Evolutionary conservation across 164 flowering plant species (phyloP).

Genomic region (Cinnamomum chago): DNA sequence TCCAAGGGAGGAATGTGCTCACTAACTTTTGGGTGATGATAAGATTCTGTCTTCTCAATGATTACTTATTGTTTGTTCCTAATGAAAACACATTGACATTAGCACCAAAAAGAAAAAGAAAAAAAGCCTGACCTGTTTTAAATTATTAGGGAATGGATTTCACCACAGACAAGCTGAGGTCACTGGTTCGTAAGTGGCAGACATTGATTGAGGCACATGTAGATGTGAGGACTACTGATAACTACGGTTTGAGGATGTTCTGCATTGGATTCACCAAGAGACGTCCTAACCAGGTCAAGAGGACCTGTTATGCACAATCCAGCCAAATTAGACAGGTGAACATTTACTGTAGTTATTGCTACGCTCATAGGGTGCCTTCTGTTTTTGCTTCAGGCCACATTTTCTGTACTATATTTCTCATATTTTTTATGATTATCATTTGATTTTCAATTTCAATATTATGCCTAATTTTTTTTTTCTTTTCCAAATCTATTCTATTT

Average conservation of each 20-base stretch:
- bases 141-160: slow-evolving; percentile 32
- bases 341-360: background rate
- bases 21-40: slow-evolving; percentile 33
- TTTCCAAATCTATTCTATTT: no score
- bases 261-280: slow-evolving; percentile 42
- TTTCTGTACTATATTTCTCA: background rate
- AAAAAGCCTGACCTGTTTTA: background rate
- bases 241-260: slow-evolving; percentile 28
- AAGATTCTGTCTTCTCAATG: no score
- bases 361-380: background rate
- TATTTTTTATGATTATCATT: no score
- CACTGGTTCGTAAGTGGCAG: slow-evolving; percentile 43
- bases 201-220: slow-evolving; percentile 43
- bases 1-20: slow-evolving; percentile 38
- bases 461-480: no score
- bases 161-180: slow-evolving; percentile 38
- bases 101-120: background rate
- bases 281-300: slow-evolving; percentile 36
- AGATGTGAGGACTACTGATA: slow-evolving; percentile 39
- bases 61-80: no score
- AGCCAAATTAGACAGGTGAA: slow-evolving; percentile 36
- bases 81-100: background rate
- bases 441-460: no score
- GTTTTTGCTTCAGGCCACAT: background rate
- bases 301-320: slow-evolving; percentile 35